phyloP scores from a whole-genome alignment of 768 basidiomycete genomes.

The Grammothele lineata region DNA sequence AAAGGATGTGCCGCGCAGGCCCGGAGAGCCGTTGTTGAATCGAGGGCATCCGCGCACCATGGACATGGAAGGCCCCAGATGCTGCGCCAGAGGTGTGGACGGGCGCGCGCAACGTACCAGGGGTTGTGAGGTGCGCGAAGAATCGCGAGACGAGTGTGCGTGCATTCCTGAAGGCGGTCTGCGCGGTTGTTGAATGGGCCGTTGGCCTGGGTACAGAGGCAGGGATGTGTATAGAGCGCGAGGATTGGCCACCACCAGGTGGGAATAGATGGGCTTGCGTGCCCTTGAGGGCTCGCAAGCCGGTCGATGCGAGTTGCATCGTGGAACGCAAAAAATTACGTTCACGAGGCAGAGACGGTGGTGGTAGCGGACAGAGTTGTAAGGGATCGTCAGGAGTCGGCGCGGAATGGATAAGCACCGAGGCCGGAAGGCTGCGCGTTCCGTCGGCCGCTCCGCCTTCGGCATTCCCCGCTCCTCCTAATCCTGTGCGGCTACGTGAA shows the following conservation, averaged over 20 bases:
- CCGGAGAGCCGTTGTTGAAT: slow-evolving; percentile 58
- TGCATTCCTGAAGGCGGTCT: slow-evolving; percentile 49
- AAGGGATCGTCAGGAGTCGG: too few relatives aligned
- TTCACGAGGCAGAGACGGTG: slow-evolving; percentile 1
- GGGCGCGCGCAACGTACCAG: slow-evolving; percentile 38
- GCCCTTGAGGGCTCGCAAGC: slow-evolving; percentile 21
- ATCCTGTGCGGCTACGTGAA: too few relatives aligned
- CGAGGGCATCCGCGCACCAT: slow-evolving; percentile 22
- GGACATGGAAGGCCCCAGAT: slow-evolving; percentile 26
- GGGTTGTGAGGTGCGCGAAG: slow-evolving; percentile 53
- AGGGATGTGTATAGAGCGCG: slow-evolving; percentile 43
- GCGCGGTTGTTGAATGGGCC: slow-evolving; percentile 30
- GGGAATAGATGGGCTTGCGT: slow-evolving; percentile 18
- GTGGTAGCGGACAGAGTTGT: slow-evolving; percentile 8
- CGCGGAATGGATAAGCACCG: too few relatives aligned
- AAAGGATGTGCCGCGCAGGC: slow-evolving; percentile 49
- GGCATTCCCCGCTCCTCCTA: too few relatives aligned
- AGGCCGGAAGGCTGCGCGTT: too few relatives aligned
- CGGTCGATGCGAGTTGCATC: slow-evolving; percentile 30
- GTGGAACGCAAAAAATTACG: slow-evolving; percentile 8
- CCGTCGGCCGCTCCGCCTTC: too few relatives aligned
- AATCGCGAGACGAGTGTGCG: slow-evolving; percentile 53
- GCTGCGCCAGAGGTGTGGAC: slow-evolving; percentile 18
- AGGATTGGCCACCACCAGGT: slow-evolving; percentile 16
- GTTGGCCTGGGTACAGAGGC: slow-evolving; percentile 34